Conservation (phyloP, 2,329 filamentous ascomycete species). For the Fusarium albosuccineum region DNA sequence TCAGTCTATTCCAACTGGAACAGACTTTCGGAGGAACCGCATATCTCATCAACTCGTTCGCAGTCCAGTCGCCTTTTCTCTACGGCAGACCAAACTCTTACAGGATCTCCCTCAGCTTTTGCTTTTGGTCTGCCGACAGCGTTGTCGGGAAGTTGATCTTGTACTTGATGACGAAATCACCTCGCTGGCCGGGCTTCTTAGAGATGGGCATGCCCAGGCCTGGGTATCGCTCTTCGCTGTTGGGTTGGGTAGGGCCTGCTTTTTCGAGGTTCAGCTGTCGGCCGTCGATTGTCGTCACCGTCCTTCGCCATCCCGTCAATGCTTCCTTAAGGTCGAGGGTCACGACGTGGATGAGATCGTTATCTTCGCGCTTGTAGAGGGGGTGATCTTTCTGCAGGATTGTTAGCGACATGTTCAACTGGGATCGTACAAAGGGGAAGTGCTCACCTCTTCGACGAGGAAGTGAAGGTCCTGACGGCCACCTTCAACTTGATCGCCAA, state of each 20-base stretch:
- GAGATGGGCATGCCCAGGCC: slow-evolving; percentile 93
- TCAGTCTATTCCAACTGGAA: not conserved
- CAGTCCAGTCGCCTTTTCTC: not conserved
- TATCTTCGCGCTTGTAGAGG: slow-evolving; percentile 86
- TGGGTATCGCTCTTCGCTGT: slow-evolving; percentile 84
- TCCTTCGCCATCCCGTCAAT: slow-evolving; percentile 91
- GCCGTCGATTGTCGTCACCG: slow-evolving; percentile 93
- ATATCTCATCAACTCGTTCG: not conserved
- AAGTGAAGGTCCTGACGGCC: slow-evolving; percentile 97
- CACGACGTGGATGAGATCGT: slow-evolving; percentile 84
- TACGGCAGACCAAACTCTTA: slow-evolving; percentile 48
- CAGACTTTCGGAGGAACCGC: not conserved
- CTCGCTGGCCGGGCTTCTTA: slow-evolving; percentile 86
- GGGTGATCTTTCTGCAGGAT: slow-evolving; percentile 82
- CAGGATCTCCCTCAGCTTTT: slow-evolving; percentile 83
- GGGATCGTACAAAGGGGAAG: not conserved
- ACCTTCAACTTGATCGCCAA: slow-evolving; percentile 98
- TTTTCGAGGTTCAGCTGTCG: slow-evolving; percentile 86
- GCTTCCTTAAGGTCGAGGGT: slow-evolving; percentile 93
- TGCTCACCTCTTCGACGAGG: slow-evolving; percentile 88
- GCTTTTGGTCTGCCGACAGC: slow-evolving; percentile 83
- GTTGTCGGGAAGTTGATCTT: slow-evolving; percentile 92
- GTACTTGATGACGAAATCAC: slow-evolving; percentile 89
- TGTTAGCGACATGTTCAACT: slow-evolving; percentile 55
- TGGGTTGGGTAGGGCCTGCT: slow-evolving; percentile 86